A percentile compares a stretch with the other conserved stretches of the same genome.
Conservation (phyloP, 441 rosid species). For the Erodium trifolium region DNA sequence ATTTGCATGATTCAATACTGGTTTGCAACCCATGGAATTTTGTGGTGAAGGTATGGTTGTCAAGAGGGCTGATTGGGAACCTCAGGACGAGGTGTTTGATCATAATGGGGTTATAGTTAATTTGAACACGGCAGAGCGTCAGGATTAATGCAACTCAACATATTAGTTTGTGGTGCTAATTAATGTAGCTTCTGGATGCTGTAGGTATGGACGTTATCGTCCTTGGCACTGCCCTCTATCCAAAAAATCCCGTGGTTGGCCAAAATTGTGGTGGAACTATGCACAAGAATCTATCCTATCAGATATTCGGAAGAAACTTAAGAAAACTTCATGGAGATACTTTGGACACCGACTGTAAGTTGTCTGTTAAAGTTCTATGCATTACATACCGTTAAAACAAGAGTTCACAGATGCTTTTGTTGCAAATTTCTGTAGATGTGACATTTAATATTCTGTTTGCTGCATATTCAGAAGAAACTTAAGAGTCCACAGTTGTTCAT, state of each 20-base stretch:
- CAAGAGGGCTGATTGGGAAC: not conserved
- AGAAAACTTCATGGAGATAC: conserved; percentile 85
- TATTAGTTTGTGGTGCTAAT: not conserved
- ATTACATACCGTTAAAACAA: not conserved
- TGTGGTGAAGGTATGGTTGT: not conserved
- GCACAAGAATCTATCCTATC: conserved; percentile 72
- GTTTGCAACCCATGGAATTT: not conserved
- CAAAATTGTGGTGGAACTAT: conserved; percentile 80
- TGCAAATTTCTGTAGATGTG: conserved; percentile 5
- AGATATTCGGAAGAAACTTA: conserved; percentile 66
- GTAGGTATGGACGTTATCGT: conserved; percentile 89
- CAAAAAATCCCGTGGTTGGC: conserved; percentile 70
- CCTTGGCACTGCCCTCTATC: conserved; percentile 52
- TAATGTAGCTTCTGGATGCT: conserved; percentile 16
- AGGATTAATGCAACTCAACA: not conserved
- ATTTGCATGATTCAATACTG: not conserved
- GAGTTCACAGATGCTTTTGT: not conserved
- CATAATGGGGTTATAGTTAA: not conserved
- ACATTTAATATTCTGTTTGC: conserved; percentile 4
- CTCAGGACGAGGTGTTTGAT: not conserved
- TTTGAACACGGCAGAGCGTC: not conserved
- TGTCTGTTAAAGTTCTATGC: not conserved
- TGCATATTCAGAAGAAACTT: not conserved
- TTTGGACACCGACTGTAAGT: conserved; percentile 75
- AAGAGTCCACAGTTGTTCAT: not conserved